phyloP scores from a whole-genome alignment of 257 asterid genomes.

The Solanum neorickii region DNA sequence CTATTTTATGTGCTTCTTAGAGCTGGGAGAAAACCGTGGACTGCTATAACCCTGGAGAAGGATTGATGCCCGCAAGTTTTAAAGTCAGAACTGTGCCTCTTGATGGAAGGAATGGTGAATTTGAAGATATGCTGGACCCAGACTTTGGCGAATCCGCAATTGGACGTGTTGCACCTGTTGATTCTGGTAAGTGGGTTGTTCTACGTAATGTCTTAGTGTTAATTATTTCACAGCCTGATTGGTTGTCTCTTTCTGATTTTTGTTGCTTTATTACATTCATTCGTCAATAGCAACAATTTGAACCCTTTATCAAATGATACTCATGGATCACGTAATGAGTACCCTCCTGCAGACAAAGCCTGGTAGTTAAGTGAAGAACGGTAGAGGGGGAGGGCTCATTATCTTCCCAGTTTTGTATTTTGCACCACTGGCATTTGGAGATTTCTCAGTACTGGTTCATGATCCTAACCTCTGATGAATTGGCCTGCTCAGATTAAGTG shows the following conservation, averaged over 20 bases:
- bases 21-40: conserved; percentile 86
- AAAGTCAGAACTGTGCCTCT: conserved; percentile 51
- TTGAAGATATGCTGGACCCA: conserved; percentile 63
- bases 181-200: conserved; percentile 42
- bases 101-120: conserved; percentile 47
- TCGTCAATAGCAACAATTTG: neutral
- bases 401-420: neutral
- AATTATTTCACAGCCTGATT: neutral
- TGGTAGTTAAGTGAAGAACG: neutral
- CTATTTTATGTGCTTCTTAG: conserved; percentile 14
- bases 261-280: neutral
- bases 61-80: conserved; percentile 82
- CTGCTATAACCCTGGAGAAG: conserved; percentile 75
- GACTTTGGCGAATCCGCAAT: conserved; percentile 84
- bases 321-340: neutral
- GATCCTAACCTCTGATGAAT: neutral
- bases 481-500: neutral
- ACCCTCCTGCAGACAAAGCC: neutral
- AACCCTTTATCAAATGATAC: neutral
- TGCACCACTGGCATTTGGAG: neutral
- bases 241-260: neutral
- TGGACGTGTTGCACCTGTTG: conserved; percentile 88
- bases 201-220: neutral
- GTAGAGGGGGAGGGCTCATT: neutral
- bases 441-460: neutral